A percentile compares a stretch with the other conserved stretches of the same genome.
Conservation (phyloP, 257 asterid species). For the Salvia splendens region DNA sequence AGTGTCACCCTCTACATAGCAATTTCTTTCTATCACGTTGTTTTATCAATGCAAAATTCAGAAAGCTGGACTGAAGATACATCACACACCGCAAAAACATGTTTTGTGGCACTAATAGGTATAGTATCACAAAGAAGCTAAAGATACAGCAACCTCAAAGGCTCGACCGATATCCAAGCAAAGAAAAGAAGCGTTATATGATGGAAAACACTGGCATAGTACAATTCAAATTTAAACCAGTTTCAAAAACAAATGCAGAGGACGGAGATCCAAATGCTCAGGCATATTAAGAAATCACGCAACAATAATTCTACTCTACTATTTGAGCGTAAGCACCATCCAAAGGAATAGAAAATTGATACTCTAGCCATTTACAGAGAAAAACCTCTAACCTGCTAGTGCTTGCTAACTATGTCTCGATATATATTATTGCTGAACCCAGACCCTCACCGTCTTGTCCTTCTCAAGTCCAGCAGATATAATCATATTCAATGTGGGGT, state of each 20-base stretch:
- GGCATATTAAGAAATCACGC: background rate
- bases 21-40: background rate
- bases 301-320: too few species aligned
- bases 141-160: slow-evolving; percentile 15
- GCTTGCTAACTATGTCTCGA: background rate
- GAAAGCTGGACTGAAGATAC: background rate
- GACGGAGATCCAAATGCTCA: background rate
- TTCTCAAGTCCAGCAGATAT: slow-evolving; percentile 80
- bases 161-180: background rate
- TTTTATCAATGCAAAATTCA: background rate
- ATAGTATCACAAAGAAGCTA: background rate
- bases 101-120: background rate
- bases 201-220: background rate
- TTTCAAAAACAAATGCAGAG: slow-evolving; percentile 4
- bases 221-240: background rate
- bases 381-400: slow-evolving; percentile 31
- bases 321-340: background rate
- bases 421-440: slow-evolving; percentile 65
- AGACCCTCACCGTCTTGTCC: slow-evolving; percentile 72
- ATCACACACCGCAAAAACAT: background rate
- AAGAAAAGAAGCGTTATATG: background rate
- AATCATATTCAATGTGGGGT: slow-evolving; percentile 70
- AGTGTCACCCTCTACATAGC: background rate
- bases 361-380: background rate
- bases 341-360: background rate